Percentiles rank a stretch among this genome's conserved stretches.
Evolutionary conservation across 2,329 filamentous ascomycete species (phyloP).

Genomic region (Stagonosporopsis chrysanthemi): DNA sequence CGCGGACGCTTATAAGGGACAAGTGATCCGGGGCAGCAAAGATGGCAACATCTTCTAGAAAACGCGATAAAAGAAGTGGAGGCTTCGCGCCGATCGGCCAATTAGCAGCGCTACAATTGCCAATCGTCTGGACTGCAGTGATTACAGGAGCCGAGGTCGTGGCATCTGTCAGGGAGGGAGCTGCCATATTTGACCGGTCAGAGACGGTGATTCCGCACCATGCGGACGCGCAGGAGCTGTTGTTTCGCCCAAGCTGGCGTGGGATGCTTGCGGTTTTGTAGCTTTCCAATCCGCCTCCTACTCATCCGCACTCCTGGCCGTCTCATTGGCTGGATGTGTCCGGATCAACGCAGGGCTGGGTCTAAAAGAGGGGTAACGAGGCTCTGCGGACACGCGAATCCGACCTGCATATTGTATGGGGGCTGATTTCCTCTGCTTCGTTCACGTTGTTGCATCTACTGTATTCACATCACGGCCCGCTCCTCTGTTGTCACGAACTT

Average conservation of each 20-base stretch:
- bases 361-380: slow-evolving; percentile 17
- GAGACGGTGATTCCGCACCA: slow-evolving; percentile 6
- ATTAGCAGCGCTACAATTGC: slow-evolving; percentile 19
- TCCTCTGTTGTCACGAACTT: slow-evolving; percentile 7
- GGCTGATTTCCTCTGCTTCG: neutral
- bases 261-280: slow-evolving; percentile 12
- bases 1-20: slow-evolving; percentile 24
- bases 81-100: slow-evolving; percentile 18
- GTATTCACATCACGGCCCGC: neutral
- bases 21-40: slow-evolving; percentile 15
- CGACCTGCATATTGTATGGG: slow-evolving; percentile 3
- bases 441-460: neutral
- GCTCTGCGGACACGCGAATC: slow-evolving; percentile 13
- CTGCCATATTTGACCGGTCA: slow-evolving; percentile 24
- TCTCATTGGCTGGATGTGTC: slow-evolving; percentile 9
- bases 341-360: slow-evolving; percentile 10
- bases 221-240: neutral
- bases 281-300: slow-evolving; percentile 4
- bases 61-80: slow-evolving; percentile 14
- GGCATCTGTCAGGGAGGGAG: slow-evolving; percentile 5
- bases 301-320: slow-evolving; percentile 12
- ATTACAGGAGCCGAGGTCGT: slow-evolving; percentile 31
- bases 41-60: slow-evolving; percentile 30
- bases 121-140: slow-evolving; percentile 28
- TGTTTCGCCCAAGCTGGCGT: neutral